Conservation (phyloP, 1,284 basidiomycete species). For the Rhodofomes roseus region DNA sequence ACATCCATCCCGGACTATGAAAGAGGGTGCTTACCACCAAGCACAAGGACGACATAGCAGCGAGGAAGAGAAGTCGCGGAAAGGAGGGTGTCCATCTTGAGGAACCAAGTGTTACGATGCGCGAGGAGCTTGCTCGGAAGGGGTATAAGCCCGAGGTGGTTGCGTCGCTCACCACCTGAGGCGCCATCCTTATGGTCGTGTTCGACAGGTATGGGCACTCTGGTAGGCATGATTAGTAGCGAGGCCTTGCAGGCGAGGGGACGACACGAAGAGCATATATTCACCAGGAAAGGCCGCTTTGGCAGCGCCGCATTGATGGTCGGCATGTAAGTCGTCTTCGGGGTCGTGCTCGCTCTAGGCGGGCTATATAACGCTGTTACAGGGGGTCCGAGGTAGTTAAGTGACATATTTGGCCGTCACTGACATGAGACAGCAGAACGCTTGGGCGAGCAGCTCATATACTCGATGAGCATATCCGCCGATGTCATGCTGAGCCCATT, state of each 20-base stretch:
- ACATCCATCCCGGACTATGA: background rate
- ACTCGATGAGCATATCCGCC: too few relatives aligned
- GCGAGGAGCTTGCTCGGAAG: slow-evolving; percentile 21
- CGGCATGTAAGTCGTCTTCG: background rate
- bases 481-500: too few relatives aligned
- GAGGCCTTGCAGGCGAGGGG: slow-evolving; percentile 33
- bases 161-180: background rate
- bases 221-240: background rate
- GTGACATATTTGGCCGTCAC: background rate
- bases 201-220: background rate
- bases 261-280: background rate
- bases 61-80: slow-evolving; percentile 21
- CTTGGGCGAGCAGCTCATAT: too few relatives aligned
- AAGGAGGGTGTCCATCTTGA: slow-evolving; percentile 28
- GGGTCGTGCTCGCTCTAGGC: background rate
- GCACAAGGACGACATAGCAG: slow-evolving; percentile 44
- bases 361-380: background rate
- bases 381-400: background rate
- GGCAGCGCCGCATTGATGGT: background rate
- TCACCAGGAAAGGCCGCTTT: background rate
- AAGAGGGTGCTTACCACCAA: slow-evolving; percentile 38
- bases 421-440: background rate
- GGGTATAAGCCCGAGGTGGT: background rate
- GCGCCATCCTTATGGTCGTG: background rate
- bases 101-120: slow-evolving; percentile 24